Percentiles rank a stretch among this genome's conserved stretches.
Conservation (phyloP, 169 alveolate genomes). For the Plasmodium reichenowi region DNA sequence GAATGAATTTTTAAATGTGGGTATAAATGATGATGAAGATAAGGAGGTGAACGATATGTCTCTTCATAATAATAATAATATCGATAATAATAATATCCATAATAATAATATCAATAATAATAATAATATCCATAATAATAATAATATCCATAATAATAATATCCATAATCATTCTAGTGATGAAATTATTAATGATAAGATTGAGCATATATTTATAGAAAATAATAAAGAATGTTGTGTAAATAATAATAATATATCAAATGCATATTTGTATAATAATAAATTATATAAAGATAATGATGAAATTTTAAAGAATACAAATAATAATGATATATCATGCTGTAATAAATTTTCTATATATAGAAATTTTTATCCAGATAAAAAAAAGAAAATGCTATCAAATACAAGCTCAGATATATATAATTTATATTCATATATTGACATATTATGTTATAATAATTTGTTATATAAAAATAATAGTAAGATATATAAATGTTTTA, state of each 20-base stretch:
- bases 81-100: not conserved
- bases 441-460: constrained; percentile 43
- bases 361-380: not conserved
- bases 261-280: too few species aligned
- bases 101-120: not conserved
- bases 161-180: too few species aligned
- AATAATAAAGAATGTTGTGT: too few species aligned
- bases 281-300: not conserved
- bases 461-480: constrained; percentile 19
- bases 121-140: not conserved
- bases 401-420: constrained; percentile 13
- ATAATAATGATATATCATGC: not conserved
- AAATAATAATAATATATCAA: too few species aligned
- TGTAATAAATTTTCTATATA: not conserved
- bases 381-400: not conserved
- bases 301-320: not conserved
- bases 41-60: not conserved
- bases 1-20: not conserved
- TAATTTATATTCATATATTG: constrained; percentile 46
- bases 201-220: too few species aligned
- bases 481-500: constrained; percentile 49
- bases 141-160: not conserved
- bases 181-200: too few species aligned
- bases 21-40: not conserved
- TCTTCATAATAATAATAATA: not conserved